These are phyloP conservation scores for Tylopilus felleus DNA, from an alignment of 768 basidiomycete genomes.

Conservation along the genomic window DNA sequence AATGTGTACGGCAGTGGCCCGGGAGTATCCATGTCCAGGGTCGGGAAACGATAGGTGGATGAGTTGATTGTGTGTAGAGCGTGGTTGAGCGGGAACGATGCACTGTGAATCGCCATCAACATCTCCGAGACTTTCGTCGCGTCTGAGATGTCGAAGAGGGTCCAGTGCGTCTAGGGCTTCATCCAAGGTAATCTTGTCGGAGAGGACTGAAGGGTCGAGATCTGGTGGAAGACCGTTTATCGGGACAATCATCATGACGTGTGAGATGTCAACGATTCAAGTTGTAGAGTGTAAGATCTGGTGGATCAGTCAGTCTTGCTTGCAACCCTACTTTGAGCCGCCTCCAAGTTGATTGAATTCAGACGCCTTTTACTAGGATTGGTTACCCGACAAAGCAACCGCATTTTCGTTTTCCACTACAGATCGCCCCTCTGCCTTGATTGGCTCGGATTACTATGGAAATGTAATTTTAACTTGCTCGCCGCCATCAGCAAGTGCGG, in stretches of 20 bases:
- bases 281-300: background rate
- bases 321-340: background rate
- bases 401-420: background rate
- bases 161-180: constrained; percentile 54
- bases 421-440: background rate
- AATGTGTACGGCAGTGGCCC: constrained; percentile 25
- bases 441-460: background rate
- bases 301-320: background rate
- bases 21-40: constrained; percentile 6
- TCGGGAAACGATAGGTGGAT: constrained; percentile 41
- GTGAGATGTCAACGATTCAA: background rate
- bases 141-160: constrained; percentile 60
- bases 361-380: background rate
- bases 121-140: constrained; percentile 32
- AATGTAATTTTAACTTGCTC: no score
- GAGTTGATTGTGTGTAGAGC: constrained; percentile 46
- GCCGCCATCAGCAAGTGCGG: no score
- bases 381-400: background rate
- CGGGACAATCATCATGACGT: constrained; percentile 5
- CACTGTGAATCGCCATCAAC: constrained; percentile 17
- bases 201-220: constrained; percentile 12
- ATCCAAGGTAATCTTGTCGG: constrained; percentile 43
- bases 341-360: background rate
- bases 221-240: background rate
- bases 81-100: constrained; percentile 53